Percentiles rank a stretch among this genome's conserved stretches.
Evolutionary conservation across 306 rosid species (phyloP).

Genomic region (Mimosa pudica): DNA sequence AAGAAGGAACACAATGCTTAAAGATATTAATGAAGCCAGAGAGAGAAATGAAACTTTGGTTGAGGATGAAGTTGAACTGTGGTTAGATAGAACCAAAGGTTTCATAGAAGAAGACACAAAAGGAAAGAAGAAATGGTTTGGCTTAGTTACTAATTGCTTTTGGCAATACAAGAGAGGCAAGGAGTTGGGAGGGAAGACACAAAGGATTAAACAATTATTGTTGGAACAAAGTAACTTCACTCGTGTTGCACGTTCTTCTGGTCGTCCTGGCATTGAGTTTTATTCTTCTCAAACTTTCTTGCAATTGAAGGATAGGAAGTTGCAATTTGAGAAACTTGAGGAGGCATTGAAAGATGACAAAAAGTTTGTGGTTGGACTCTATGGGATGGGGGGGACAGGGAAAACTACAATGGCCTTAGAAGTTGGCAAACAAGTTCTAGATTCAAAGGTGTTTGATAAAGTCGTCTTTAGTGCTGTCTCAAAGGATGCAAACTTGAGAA

Average conservation of each 20-base stretch:
- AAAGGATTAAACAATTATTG: neutral
- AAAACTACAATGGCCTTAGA: conserved; percentile 29
- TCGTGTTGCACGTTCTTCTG: neutral
- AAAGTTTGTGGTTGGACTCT: conserved; percentile 12
- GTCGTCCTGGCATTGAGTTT: neutral
- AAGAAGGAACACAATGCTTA: neutral
- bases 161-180: conserved; percentile 7
- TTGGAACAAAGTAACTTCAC: neutral
- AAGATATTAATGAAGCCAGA: neutral
- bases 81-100: neutral
- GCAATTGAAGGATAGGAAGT: conserved; percentile 2
- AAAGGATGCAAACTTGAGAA: neutral
- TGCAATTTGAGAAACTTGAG: neutral
- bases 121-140: neutral
- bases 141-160: neutral
- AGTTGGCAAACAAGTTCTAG: neutral
- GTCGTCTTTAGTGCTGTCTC: conserved; percentile 15
- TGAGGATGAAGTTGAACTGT: rapidly evolving
- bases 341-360: neutral
- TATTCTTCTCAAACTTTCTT: neutral
- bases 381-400: conserved; percentile 34
- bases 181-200: neutral
- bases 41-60: neutral
- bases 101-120: conserved; percentile 11
- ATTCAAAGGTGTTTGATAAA: neutral